Conservation (phyloP, 225 moss, liverwort and hornwort species). For the Anthoceros angustus region DNA sequence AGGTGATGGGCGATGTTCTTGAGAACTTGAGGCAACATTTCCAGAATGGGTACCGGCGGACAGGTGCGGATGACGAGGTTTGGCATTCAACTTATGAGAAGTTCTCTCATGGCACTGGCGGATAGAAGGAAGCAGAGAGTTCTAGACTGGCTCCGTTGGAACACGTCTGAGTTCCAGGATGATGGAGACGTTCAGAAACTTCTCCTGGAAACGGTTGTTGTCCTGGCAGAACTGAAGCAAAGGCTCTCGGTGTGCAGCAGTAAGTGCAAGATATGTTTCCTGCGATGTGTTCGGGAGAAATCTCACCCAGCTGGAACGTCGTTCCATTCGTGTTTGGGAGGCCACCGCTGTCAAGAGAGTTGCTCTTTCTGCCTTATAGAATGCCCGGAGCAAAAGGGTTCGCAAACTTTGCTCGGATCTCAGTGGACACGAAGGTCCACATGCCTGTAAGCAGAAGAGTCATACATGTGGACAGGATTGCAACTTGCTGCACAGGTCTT, state of each 20-base stretch:
- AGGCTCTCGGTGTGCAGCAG: constrained; percentile 20
- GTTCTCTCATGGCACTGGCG: constrained; percentile 23
- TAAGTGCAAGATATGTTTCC: constrained; percentile 22
- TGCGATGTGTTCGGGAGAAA: constrained; percentile 26
- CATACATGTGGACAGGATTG: constrained; percentile 25
- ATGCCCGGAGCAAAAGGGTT: background rate
- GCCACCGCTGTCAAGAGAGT: constrained; percentile 23
- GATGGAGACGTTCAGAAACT: constrained; percentile 45
- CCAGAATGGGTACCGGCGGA: constrained; percentile 8
- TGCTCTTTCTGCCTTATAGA: constrained; percentile 33
- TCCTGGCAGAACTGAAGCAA: constrained; percentile 17
- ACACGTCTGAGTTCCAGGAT: constrained; percentile 24
- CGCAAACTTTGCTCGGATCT: constrained; percentile 15
- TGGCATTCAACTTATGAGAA: constrained; percentile 37
- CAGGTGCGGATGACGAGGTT: constrained; percentile 27
- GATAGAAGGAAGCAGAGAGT: constrained; percentile 14
- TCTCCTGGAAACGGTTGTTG: constrained; percentile 14
- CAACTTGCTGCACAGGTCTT: constrained; percentile 6
- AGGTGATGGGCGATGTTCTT: constrained; percentile 17
- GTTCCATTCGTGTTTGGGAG: constrained; percentile 23
- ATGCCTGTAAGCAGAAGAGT: constrained; percentile 15
- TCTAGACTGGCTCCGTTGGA: constrained; percentile 24
- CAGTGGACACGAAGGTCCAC: constrained; percentile 29
- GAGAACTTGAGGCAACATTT: constrained; percentile 16
- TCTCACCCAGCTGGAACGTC: constrained; percentile 17